These are phyloP conservation scores for Rubia balearica DNA, from an alignment of 305 asterid species.

Conservation along the genomic window DNA sequence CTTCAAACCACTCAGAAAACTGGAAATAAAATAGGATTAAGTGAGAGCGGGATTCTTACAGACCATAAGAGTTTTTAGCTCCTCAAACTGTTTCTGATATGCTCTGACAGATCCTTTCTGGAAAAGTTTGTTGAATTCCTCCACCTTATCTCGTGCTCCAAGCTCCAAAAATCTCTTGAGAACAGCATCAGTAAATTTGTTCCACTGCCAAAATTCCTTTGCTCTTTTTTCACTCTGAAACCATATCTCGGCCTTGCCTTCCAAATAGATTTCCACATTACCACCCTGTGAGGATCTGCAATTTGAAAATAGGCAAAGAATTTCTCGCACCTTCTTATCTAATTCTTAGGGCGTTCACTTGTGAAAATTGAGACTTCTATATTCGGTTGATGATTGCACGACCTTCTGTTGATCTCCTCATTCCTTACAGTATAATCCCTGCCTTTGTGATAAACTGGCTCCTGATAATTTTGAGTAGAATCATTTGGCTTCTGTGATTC, in stretches of 20 bases:
- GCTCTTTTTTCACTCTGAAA: background rate
- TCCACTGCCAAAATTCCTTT: background rate
- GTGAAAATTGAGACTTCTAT: background rate
- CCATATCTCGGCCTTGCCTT: background rate
- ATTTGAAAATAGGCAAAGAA: too few relatives aligned
- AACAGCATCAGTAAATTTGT: background rate
- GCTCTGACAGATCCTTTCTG: background rate
- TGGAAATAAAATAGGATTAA: too few relatives aligned
- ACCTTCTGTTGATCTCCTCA: background rate
- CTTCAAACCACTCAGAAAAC: background rate
- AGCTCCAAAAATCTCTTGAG: too few relatives aligned
- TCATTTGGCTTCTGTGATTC: too few relatives aligned
- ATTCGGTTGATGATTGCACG: background rate
- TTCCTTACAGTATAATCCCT: too few relatives aligned
- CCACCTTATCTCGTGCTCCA: background rate
- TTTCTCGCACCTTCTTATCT: background rate
- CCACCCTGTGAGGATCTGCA: background rate
- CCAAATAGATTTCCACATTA: background rate
- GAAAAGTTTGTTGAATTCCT: background rate
- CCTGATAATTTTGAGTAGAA: too few relatives aligned
- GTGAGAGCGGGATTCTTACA: background rate
- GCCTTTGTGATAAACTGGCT: too few relatives aligned
- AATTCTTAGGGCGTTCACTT: background rate
- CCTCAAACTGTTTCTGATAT: too few relatives aligned
- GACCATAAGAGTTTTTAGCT: too few relatives aligned